Base-by-base conservation (phyloP, 495 filamentous ascomycete genomes). In the Paragyromitra xinjiangensis region DNA sequence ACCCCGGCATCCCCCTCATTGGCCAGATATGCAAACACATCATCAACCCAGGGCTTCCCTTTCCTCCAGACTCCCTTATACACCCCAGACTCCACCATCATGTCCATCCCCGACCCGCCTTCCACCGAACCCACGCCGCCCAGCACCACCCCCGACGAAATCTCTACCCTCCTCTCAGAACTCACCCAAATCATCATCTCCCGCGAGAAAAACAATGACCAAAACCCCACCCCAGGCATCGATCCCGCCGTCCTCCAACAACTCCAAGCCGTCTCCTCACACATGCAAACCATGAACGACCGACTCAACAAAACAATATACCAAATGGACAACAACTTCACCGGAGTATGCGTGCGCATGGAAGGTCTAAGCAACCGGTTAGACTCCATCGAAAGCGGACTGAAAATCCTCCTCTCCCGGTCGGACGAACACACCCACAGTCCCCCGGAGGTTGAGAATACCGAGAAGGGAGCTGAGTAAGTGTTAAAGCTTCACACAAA, bases 281-380 rank as follows among this genome's bases (percentile, higher is more conserved):
- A 77, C 29, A 77, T 77, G 59, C 69, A 77, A 42, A 65, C 51
- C 26, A 77, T 77, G 74, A 77, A 73, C 69, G 63, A 73, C 19
- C 29, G 61, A 16, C 74, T 77, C 45, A 65, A 45, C 26, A 61
- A 37, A 37, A 44, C 74, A 0, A 37, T 77, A 24, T 77, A 69
- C 69, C 74, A 77, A 50, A 77, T 77, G 50, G 74, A 77, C 26
- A 73, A 73, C 48, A 68, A 48, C 2, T 66, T 73, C 24, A 62
- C 65, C 62, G 63, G 71, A 0, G 62, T 77, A 26, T 61, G 58
- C 16, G 44, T 16, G 50, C 61, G 68, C 50, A 66, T 77, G 74
- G 45, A 73, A 11, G 39, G 74, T 1, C 53, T 77, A 11, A 65
- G 62, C 24, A 61, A 16, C 62, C 26, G 69, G 9, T 40, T 77